phyloP scores from a whole-genome alignment of 176 grass and related monocot species.

The Raddia guianensis region DNA sequence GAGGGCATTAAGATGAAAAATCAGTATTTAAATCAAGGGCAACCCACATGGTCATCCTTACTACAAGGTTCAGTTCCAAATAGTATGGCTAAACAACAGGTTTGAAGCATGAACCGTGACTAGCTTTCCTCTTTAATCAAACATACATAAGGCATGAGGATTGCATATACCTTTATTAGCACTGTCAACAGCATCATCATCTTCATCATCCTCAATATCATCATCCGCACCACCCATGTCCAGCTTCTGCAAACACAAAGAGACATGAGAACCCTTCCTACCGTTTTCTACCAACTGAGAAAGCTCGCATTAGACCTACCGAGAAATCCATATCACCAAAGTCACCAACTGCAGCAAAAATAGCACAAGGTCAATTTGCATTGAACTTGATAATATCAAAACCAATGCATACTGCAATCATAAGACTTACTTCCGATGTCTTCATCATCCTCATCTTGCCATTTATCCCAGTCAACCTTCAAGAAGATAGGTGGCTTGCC shows the following conservation, averaged over 20 bases:
- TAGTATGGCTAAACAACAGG: background rate
- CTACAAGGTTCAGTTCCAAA: background rate
- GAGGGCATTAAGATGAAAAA: background rate
- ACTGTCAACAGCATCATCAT: conserved; percentile 46
- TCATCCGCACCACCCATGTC: conserved; percentile 73
- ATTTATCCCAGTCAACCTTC: conserved; percentile 98
- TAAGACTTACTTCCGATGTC: conserved; percentile 57
- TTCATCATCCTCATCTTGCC: conserved; percentile 93
- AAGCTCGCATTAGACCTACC: conserved; percentile 33
- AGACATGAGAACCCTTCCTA: conserved; percentile 19
- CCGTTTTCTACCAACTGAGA: background rate
- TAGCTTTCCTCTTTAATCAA: background rate
- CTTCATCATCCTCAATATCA: conserved; percentile 59
- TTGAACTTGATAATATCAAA: background rate
- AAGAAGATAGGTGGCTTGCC: conserved; percentile 73
- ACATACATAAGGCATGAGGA: background rate
- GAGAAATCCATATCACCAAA: conserved; percentile 94
- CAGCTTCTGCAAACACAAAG: conserved; percentile 69
- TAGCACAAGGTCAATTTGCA: background rate
- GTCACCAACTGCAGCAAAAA: conserved; percentile 58
- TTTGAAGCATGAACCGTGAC: background rate
- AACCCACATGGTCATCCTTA: background rate
- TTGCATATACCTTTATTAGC: conserved; percentile 55
- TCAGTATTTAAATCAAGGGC: background rate
- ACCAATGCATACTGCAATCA: conserved; percentile 15